A percentile compares a stretch with the other conserved stretches of the same genome.
Evolutionary conservation across 192 early-diverging fungal genomes (phyloP).

Genomic region (Phycomyces blakesleeanus): DNA sequence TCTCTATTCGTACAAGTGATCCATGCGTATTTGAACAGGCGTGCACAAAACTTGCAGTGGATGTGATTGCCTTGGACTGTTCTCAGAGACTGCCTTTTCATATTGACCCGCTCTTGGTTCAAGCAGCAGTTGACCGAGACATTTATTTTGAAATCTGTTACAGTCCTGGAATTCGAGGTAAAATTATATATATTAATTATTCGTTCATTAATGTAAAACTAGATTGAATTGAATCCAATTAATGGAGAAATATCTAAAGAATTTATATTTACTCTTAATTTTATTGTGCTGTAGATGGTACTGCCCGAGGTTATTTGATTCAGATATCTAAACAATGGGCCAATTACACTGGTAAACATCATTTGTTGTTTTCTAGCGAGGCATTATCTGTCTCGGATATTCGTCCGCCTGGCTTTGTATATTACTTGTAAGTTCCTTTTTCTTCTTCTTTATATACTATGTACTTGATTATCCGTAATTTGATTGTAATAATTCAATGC

Average conservation of each 20-base stretch:
- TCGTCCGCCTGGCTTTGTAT: conserved; percentile 1
- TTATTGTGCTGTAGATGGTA: conserved; percentile 1
- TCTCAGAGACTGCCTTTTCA: conserved; percentile 8
- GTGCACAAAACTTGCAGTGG: not conserved
- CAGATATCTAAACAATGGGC: not conserved
- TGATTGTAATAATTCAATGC: too few relatives aligned
- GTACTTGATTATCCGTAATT: too few relatives aligned
- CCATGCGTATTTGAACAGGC: conserved; percentile 9
- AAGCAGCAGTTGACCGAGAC: not conserved
- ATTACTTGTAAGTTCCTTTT: conserved; percentile 16
- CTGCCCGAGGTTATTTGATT: not conserved
- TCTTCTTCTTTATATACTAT: too few relatives aligned
- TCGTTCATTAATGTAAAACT: too few relatives aligned
- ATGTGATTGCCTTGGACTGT: conserved; percentile 6
- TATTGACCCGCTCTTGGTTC: not conserved
- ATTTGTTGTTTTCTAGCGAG: not conserved
- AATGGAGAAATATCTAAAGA: too few relatives aligned
- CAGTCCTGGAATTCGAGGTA: conserved; percentile 9
- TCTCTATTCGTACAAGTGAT: conserved; percentile 2
- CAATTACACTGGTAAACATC: not conserved
- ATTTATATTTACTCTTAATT: too few relatives aligned
- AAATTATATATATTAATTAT: too few relatives aligned
- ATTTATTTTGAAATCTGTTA: conserved; percentile 17
- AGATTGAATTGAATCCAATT: too few relatives aligned
- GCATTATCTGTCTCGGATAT: conserved; percentile 1